Percentiles rank a stretch among this genome's conserved stretches.
Evolutionary conservation across 176 grass and related monocot species (phyloP).

Genomic region (Echinochloa phyllopogon): DNA sequence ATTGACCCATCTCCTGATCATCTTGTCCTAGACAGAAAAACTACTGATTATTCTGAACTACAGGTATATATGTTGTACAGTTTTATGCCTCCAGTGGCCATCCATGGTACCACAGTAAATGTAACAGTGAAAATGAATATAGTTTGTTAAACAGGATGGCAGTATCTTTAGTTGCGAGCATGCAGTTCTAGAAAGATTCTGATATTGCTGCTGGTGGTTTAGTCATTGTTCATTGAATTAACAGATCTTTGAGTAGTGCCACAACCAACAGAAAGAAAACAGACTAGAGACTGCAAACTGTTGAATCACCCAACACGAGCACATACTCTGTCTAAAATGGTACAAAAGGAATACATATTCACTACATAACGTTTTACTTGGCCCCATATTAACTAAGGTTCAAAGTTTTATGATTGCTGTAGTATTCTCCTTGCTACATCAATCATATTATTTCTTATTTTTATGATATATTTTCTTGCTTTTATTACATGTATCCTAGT

Average conservation of each 20-base stretch:
- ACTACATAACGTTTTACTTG: background rate
- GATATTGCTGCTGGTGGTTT: slow-evolving; percentile 1
- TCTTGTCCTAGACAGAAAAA: slow-evolving; percentile 59
- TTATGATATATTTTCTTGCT: background rate
- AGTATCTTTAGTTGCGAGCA: background rate
- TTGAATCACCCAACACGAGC: background rate
- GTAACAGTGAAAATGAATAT: slow-evolving; percentile 22
- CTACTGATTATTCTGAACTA: slow-evolving; percentile 70
- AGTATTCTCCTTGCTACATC: background rate
- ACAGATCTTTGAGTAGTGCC: background rate
- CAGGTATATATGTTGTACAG: slow-evolving; percentile 61
- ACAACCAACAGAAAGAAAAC: slow-evolving; percentile 3
- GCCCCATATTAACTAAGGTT: background rate
- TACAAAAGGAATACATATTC: slow-evolving; percentile 8
- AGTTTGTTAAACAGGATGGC: background rate
- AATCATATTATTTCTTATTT: background rate
- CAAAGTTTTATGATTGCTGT: background rate
- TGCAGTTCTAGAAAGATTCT: background rate
- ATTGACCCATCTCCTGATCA: slow-evolving; percentile 89
- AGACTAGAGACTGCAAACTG: background rate
- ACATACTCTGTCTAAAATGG: background rate
- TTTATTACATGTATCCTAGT: slow-evolving; percentile 6
- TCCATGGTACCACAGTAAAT: slow-evolving; percentile 4
- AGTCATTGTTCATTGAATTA: background rate
- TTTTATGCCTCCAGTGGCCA: slow-evolving; percentile 2